phyloP scores from a whole-genome alignment of 305 asterid genomes.

The Petunia hybrid region DNA sequence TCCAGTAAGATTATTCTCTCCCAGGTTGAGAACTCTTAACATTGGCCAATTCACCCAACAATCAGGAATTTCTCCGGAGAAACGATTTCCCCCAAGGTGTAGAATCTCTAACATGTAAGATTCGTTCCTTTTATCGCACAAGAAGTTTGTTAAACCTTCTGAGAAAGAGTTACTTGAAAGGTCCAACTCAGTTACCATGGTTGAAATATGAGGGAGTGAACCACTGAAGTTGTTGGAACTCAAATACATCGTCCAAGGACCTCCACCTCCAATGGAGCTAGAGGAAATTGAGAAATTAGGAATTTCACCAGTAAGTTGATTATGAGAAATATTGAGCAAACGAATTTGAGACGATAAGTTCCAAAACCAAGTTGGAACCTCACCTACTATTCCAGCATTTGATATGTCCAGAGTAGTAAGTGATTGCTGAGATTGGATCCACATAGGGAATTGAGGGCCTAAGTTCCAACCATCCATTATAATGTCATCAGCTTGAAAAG shows the following conservation, averaged over 20 bases:
- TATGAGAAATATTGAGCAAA: slow-evolving; percentile 31
- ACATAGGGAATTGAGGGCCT: slow-evolving; percentile 23
- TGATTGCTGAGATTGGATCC: slow-evolving; percentile 35
- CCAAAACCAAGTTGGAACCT: slow-evolving; percentile 37
- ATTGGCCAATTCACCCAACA: slow-evolving; percentile 41
- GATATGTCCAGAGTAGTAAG: slow-evolving; percentile 22
- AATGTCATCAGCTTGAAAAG: slow-evolving; percentile 4
- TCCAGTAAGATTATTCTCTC: slow-evolving; percentile 44
- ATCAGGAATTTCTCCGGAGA: slow-evolving; percentile 39
- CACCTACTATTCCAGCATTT: slow-evolving; percentile 29
- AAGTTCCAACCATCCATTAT: not conserved
- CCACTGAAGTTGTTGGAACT: slow-evolving; percentile 48
- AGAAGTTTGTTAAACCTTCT: slow-evolving; percentile 29
- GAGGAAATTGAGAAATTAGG: slow-evolving; percentile 21
- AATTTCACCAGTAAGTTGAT: slow-evolving; percentile 30
- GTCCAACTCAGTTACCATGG: slow-evolving; percentile 31
- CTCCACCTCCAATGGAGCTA: slow-evolving; percentile 11
- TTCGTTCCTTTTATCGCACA: slow-evolving; percentile 28
- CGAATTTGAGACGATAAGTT: slow-evolving; percentile 27
- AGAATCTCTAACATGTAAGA: slow-evolving; percentile 32
- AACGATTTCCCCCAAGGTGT: slow-evolving; percentile 30
- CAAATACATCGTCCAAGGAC: slow-evolving; percentile 32
- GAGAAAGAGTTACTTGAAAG: slow-evolving; percentile 49
- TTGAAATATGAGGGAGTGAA: slow-evolving; percentile 36
- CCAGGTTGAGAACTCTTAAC: slow-evolving; percentile 35